Percentiles rank a stretch among this genome's conserved stretches.
Evolutionary conservation across 495 filamentous ascomycete genomes (phyloP).

Genomic region (Evansstolkia leycettana): DNA sequence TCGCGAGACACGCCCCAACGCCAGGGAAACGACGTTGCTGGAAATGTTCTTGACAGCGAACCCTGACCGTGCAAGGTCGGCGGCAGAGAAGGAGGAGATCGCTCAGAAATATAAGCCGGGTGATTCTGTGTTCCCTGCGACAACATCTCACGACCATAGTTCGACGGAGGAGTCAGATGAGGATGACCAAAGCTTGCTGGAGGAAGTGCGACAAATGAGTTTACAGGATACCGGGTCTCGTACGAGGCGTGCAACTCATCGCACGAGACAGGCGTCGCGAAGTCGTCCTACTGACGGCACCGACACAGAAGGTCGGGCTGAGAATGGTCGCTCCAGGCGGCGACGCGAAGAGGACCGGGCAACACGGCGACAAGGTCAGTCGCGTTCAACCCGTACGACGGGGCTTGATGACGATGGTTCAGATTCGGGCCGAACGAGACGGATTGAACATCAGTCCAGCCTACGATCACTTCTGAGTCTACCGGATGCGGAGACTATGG

Average conservation of each 20-base stretch:
- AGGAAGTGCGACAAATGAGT: constrained; percentile 59
- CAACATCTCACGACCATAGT: neutral
- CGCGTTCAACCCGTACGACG: neutral
- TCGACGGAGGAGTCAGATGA: constrained; percentile 29
- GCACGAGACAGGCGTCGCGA: constrained; percentile 11
- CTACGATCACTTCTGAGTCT: constrained; percentile 69
- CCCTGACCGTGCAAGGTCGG: constrained; percentile 53
- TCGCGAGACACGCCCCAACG: constrained; percentile 71
- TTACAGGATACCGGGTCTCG: constrained; percentile 44
- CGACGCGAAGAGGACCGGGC: constrained; percentile 34
- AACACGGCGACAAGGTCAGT: constrained; percentile 15
- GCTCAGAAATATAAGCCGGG: constrained; percentile 60
- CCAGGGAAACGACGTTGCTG: constrained; percentile 67
- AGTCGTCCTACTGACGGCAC: constrained; percentile 16
- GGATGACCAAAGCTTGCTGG: constrained; percentile 56
- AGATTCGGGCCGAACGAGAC: constrained; percentile 22
- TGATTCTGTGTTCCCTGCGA: constrained; percentile 46
- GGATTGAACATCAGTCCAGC: constrained; percentile 75
- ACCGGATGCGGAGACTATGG: constrained; percentile 67
- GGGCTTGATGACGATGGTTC: neutral
- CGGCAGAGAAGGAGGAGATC: constrained; percentile 60
- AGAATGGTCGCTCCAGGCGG: constrained; percentile 27
- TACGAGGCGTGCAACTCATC: constrained; percentile 19
- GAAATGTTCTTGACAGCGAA: constrained; percentile 65
- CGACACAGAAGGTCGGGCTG: constrained; percentile 18